Evolutionary conservation across 345 rosid genomes (phyloP).

Genomic region (Salix arbutifolia): DNA sequence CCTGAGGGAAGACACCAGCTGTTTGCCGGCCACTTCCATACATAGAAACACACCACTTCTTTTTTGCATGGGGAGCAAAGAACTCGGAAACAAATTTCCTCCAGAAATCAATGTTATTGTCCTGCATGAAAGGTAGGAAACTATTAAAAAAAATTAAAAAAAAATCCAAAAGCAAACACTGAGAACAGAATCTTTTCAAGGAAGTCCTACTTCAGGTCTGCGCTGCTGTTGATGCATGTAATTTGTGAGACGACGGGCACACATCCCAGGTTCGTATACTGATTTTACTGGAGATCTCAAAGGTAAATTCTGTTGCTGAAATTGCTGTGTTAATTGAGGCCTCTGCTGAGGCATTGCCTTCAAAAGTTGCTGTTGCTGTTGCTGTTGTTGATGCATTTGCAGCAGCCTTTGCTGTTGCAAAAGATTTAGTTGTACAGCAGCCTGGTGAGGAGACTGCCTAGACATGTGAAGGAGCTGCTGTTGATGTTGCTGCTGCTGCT

Average conservation of each 20-base stretch:
- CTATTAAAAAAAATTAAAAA: conserved; percentile 18
- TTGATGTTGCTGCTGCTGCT: conserved; percentile 58
- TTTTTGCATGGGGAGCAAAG: conserved; percentile 90
- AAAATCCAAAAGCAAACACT: conserved; percentile 9
- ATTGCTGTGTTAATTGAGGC: conserved; percentile 67
- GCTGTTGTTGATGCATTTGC: conserved; percentile 71
- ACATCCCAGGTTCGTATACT: conserved; percentile 88
- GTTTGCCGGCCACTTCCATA: conserved; percentile 97
- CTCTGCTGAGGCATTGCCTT: conserved; percentile 86
- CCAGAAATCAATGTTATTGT: conserved; percentile 96
- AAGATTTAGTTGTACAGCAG: conserved; percentile 62
- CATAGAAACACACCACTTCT: conserved; percentile 99
- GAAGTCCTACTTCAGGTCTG: conserved; percentile 76
- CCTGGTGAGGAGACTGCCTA: conserved; percentile 77
- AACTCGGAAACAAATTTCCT: conserved; percentile 89
- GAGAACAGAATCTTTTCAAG: conserved; percentile 4
- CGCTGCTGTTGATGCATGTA: conserved; percentile 93
- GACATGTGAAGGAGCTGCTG: conserved; percentile 73
- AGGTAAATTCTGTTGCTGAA: conserved; percentile 75
- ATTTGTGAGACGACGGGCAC: conserved; percentile 86
- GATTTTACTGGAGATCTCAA: conserved; percentile 67
- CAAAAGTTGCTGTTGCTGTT: conserved; percentile 71
- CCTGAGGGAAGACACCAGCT: conserved; percentile 96
- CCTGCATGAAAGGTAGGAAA: conserved; percentile 46
- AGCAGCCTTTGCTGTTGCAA: conserved; percentile 68